Base-by-base conservation (phyloP, 2,329 filamentous ascomycete genomes). In the Phoma sp. region DNA sequence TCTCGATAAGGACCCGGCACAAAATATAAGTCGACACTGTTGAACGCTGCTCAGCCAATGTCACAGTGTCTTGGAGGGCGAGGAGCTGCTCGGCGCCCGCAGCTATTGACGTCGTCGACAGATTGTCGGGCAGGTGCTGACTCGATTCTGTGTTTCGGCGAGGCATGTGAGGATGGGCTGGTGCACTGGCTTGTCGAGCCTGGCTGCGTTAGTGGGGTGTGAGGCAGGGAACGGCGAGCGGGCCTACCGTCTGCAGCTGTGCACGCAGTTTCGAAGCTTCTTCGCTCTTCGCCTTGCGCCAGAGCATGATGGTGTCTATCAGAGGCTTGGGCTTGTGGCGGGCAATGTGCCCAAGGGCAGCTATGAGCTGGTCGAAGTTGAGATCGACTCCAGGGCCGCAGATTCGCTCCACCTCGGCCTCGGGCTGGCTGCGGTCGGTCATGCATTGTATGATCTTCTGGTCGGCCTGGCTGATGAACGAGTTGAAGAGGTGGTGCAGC, bases 291-390 rank as follows among this genome's bases (percentile, higher is more conserved):
- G 87, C 91, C 76, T 97, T 98, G 50, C 95, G 87, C 95, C 95
- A 99, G 26, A 96, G 84, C 91, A 99, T 99, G 74, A 99, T 92
- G 17, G 91, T 93, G 75, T 99, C 95, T 67, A 99, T 97, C 45
- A 99, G 78, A 5, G 92, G 91, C 72, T 96, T 98, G 5, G 96
- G 96, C 71, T 96, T 96, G 62, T 93, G 90, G 54, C 92, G 90
- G 47, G 93, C 92, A 68, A 99, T 96, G 72, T 98, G 93, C 3
- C 95, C 95, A 32, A 99, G 82, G 14, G 96, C 95, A 23, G 88
- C 87, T 60, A 99, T 96, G 66, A 96, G 85, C 76, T 98, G 93
- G 74, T 99, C 95, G 71, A 99, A 99, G 10, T 86, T 87, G 1
- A 88, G 84, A 72, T 99, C 95, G 33, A 90, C 90, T 14, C 93